Conservation (phyloP, 805 yeast species). For the Wickerhamomyces chambardii region DNA sequence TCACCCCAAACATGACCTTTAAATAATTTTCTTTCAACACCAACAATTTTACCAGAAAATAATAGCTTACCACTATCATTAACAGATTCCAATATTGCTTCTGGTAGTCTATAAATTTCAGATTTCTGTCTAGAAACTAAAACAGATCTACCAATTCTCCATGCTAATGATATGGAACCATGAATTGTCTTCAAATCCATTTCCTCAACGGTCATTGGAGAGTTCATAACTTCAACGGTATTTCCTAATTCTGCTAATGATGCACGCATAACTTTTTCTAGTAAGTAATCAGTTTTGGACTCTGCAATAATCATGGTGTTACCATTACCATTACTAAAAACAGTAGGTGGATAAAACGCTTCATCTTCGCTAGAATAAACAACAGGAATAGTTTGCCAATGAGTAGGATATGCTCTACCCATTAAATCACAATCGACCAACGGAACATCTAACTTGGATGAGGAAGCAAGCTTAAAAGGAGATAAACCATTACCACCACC, state of each 20-base stretch:
- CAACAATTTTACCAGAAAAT: slow-evolving; percentile 33
- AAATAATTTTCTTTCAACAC: slow-evolving; percentile 29
- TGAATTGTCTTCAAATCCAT: slow-evolving; percentile 20
- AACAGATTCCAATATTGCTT: slow-evolving; percentile 26
- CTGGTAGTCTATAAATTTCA: slow-evolving; percentile 25
- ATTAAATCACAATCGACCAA: slow-evolving; percentile 32
- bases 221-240: slow-evolving; percentile 25
- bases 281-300: slow-evolving; percentile 21
- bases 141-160: slow-evolving; percentile 39
- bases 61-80: slow-evolving; percentile 25
- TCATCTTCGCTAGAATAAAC: slow-evolving; percentile 4
- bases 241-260: slow-evolving; percentile 33
- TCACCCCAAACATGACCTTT: slow-evolving; percentile 38
- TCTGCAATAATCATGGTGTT: slow-evolving; percentile 24
- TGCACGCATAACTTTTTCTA: slow-evolving; percentile 32
- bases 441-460: slow-evolving; percentile 16
- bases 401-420: slow-evolving; percentile 42
- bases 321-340: slow-evolving; percentile 32
- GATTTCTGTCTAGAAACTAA: slow-evolving; percentile 25
- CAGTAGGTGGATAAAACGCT: slow-evolving; percentile 18
- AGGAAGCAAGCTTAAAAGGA: slow-evolving; percentile 15
- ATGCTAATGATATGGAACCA: slow-evolving; percentile 28
- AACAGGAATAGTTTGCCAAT: slow-evolving; percentile 28
- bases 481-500: slow-evolving; percentile 35
- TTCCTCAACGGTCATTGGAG: slow-evolving; percentile 23